Percentiles rank a stretch among this genome's conserved stretches.
These are phyloP conservation scores for Penicillium sp. DNA, from an alignment of 2,329 filamentous ascomycete genomes.

Conservation along the genomic window DNA sequence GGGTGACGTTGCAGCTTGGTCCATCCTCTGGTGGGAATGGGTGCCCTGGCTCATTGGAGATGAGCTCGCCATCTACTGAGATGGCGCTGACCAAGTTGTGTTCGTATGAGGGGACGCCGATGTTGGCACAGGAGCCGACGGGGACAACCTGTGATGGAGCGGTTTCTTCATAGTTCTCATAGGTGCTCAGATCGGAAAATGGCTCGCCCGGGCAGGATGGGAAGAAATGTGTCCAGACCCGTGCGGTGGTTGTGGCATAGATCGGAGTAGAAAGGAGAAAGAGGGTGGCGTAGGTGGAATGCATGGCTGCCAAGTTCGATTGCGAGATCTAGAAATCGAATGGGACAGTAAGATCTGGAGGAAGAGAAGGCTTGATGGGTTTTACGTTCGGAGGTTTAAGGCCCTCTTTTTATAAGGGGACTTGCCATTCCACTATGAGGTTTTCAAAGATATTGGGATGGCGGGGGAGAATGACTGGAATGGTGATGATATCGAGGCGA, in stretches of 20 bases:
- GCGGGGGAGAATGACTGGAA: constrained; percentile 23
- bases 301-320: constrained; percentile 11
- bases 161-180: constrained; percentile 26
- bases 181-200: constrained; percentile 20
- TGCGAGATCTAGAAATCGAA: not conserved
- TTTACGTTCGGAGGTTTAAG: not conserved
- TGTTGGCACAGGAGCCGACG: constrained; percentile 23
- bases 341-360: no score
- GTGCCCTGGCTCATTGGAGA: constrained; percentile 16
- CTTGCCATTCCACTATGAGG: constrained; percentile 8
- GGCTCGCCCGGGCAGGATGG: constrained; percentile 27
- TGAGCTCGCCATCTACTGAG: constrained; percentile 28
- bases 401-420: constrained; percentile 9
- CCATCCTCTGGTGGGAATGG: constrained; percentile 12
- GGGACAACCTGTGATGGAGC: constrained; percentile 23
- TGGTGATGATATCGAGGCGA: constrained; percentile 14
- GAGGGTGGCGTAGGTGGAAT: constrained; percentile 20
- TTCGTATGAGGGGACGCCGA: constrained; percentile 27
- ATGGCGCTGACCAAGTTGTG: constrained; percentile 25
- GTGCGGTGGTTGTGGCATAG: constrained; percentile 25
- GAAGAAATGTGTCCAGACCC: constrained; percentile 33
- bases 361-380: no score
- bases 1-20: constrained; percentile 30
- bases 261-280: constrained; percentile 21
- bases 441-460: constrained; percentile 13